Percentiles rank a stretch among this genome's conserved stretches.
phyloP scores from a whole-genome alignment of 2,329 filamentous ascomycete species.

The Geoglossum cookeanum region DNA sequence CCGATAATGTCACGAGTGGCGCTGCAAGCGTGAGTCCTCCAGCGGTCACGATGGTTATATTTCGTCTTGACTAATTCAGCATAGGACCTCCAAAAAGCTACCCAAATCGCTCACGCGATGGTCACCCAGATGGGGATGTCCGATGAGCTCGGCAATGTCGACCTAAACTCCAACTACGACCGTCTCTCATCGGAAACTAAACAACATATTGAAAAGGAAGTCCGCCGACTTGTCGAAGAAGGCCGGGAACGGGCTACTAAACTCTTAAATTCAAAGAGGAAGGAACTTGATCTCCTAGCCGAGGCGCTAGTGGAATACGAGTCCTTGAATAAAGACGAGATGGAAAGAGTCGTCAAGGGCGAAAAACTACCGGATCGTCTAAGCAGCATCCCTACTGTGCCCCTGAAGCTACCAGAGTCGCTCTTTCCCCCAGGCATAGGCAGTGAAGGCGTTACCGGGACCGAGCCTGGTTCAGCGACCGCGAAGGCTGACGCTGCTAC shows the following conservation, averaged over 20 bases:
- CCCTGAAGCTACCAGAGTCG: constrained; percentile 48
- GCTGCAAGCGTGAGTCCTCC: constrained; percentile 48
- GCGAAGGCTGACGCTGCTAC: background rate
- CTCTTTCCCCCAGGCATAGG: constrained; percentile 16
- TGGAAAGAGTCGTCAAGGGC: constrained; percentile 73
- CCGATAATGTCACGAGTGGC: constrained; percentile 81
- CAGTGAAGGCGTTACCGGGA: background rate
- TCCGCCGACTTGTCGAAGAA: constrained; percentile 67
- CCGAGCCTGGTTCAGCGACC: background rate
- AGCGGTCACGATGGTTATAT: background rate
- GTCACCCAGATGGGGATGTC: constrained; percentile 86
- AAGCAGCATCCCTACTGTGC: constrained; percentile 33
- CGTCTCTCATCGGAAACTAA: constrained; percentile 72
- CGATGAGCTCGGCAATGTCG: constrained; percentile 68
- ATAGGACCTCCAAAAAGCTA: constrained; percentile 73
- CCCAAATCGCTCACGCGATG: constrained; percentile 66
- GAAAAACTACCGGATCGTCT: constrained; percentile 59
- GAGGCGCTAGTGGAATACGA: constrained; percentile 88
- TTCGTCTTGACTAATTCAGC: background rate
- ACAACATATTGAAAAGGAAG: constrained; percentile 70
- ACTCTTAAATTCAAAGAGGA: constrained; percentile 54
- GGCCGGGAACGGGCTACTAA: constrained; percentile 53
- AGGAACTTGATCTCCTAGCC: constrained; percentile 73
- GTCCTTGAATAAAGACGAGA: constrained; percentile 73
- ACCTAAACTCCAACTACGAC: constrained; percentile 64